Base-by-base conservation (phyloP, 2,329 filamentous ascomycete genomes). In the Volutella citrinella region DNA sequence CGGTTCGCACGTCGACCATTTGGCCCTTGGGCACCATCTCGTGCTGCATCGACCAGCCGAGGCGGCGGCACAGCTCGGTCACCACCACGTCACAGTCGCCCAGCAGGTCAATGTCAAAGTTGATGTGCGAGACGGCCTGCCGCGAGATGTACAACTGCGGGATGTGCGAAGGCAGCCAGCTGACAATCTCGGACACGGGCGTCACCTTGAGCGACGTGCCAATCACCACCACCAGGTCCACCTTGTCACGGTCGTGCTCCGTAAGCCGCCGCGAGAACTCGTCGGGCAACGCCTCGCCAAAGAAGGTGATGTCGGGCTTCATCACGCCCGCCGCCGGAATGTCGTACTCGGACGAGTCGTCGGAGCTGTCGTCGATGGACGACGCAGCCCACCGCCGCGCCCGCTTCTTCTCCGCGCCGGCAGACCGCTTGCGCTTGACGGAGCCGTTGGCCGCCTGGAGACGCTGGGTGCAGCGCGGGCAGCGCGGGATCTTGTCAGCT, bases 261-360 rank as follows among this genome's bases (percentile, higher is more conserved):
- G 86, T 80, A 11, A 97, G 76, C 7, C 90, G 83, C 30, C 78
- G 71, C 37, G 84, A 85, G 63, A 98, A 98, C 48, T 80, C 77
- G 49, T 87, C 80, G 0, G 91, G 90, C 2, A 98, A 80, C 31
- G 82, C 75, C 65, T 98, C 93, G 49, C 91, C 91, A 54, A 97
- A 97, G 69, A 98, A 97, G 28, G 88, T 97, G 56, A 98, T 97
- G 65, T 97, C 91, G 8, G 93, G 93, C 72, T 86, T 95, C 88
- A 95, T 95, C 57, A 95, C 80, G 36, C 87, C 88, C 4, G 80
- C 76, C 29, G 74, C 70, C 3, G 80, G 79, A 23, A 85, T 78
- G 42, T 68, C 63, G 44, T 68, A 72, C 24, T 71, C 68, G n/a
- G n/a, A n/a, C 18, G 66, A 65, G 33, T 73, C 69, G 11, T 71